Evolutionary conservation across 345 rosid species (phyloP), one percentile per base, ranked within the genome.

Genomic region (Salix dunnii): DNA sequence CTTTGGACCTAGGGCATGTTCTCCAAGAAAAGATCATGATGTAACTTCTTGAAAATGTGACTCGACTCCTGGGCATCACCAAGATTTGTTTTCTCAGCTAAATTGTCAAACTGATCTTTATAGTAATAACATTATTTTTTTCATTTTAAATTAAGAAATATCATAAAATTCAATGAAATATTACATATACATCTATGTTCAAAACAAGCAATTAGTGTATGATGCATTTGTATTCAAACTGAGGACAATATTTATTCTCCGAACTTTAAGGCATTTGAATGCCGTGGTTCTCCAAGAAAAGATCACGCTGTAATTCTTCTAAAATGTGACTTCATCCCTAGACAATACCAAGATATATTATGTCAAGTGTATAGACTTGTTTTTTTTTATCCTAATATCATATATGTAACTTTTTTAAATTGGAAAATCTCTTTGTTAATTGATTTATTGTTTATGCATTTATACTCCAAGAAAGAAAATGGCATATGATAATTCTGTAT

Each of bases 31-130:
- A 43, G 76, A 73, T 43, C 68, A 58, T 65, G 78, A 72, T 40
- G 75, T 38, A 48, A 28, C 67, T 53, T 62, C 1, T 21, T n/a
- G 43, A 73, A 68, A 55, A 49, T 74, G 3, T 7, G 62, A 38
- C 60, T 23, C 49, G 48, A 71, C 42, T 67, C 9, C 40, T 33
- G 81, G 51, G 72, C 25, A 66, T 62, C 74, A 64, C 48, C 71
- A 49, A 67, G 72, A 72, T 28, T 77, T 55, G 68, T 53, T 46
- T 74, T 69, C 72, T 62, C 72, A 76, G 81, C 79, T 77, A 28
- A 43, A 28, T 36, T n/a, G 36, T 60, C 65, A 40, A 14, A 4
- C 61, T 68, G 9, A 35, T 17, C 13, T 17, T 27, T 43, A 43
- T 43, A 3, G 17, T 13, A 13, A 13, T 43, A 13, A 12, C 49